Conservation (phyloP, 139 green algal species). For the Chlorella sorokiniana region DNA sequence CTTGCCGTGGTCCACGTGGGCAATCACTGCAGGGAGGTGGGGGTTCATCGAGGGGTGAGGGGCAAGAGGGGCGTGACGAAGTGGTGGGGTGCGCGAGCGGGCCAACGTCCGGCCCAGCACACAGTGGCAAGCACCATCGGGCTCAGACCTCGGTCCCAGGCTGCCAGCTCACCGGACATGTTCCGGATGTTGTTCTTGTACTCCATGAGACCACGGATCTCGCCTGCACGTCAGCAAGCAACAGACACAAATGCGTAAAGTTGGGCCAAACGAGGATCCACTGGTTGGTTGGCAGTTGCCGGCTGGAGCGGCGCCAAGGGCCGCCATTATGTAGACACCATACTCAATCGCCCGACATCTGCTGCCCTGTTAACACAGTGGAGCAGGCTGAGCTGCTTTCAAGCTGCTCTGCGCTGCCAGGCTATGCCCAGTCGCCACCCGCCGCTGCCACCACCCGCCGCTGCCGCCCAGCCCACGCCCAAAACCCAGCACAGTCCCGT, state of each 20-base stretch:
- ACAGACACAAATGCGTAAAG: too few species aligned
- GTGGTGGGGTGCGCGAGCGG: too few species aligned
- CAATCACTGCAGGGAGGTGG: constrained; percentile 70
- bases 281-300: too few species aligned
- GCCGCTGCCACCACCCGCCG: not conserved
- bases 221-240: not conserved
- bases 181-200: constrained; percentile 93
- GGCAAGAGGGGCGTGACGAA: not conserved
- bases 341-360: too few species aligned
- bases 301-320: too few species aligned
- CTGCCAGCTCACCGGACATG: constrained; percentile 39
- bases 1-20: constrained; percentile 95
- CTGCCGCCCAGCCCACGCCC: too few species aligned
- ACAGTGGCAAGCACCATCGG: not conserved
- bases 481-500: not conserved
- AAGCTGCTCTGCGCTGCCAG: not conserved
- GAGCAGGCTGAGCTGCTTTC: too few species aligned
- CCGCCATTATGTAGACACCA: too few species aligned
- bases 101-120: too few species aligned
- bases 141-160: not conserved
- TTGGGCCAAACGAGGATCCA: too few species aligned
- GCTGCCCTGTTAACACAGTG: not conserved
- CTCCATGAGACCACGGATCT: constrained; percentile 79
- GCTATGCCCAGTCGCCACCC: not conserved
- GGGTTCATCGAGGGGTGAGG: not conserved